Evolutionary conservation across 2,329 filamentous ascomycete genomes (phyloP), one percentile per base, ranked within the genome.

Genomic region (Microdochium nivale): DNA sequence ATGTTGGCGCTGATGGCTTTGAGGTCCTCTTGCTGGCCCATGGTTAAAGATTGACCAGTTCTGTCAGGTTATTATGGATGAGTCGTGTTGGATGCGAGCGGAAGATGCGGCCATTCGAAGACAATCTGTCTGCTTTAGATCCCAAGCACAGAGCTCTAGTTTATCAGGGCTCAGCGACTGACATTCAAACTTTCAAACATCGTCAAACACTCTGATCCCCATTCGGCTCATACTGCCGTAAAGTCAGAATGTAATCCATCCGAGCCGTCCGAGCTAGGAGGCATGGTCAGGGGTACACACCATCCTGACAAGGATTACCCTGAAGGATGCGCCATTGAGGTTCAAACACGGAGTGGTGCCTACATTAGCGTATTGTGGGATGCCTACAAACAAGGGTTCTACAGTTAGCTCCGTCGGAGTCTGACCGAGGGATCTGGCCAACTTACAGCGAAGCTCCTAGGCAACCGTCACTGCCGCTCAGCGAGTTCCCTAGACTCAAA

Each of bases 1-100:
- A 51, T 46, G 25, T 46, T 30, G 19, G 47, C 32, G 13, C 51
- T 48, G 37, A 52, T 33, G 25, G 54, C 55, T 2, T 49, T 40
- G 48, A 58, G 54, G 37, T 58, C 48, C 25, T 55, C 53, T 50
- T 32, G 32, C 32, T 56, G 57, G 40, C 51, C 53, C 55, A 54
- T 56, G 19, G 43, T 55, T 14, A 9, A 14, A 16, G 11, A 19
- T 37, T 37, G 33, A 37, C 33, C 13, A 37, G 33, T 14, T 37
- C 13, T 37, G 33, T 37, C 33, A 37, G 33, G 27, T 30, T 30
- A 30, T 30, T 11, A 30, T 30, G 27, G 27, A 30, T 30, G 27
- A 30, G 11, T 5, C 27, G 5, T 40, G 35, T 19, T 40, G 35
- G 35, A 40, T 40, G 27, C 27, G 27, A 30, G 27, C 27, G 27